Percentiles rank a stretch among this genome's conserved stretches.
Conservation (phyloP, 345 rosid genomes). For the Clausena lansium region DNA sequence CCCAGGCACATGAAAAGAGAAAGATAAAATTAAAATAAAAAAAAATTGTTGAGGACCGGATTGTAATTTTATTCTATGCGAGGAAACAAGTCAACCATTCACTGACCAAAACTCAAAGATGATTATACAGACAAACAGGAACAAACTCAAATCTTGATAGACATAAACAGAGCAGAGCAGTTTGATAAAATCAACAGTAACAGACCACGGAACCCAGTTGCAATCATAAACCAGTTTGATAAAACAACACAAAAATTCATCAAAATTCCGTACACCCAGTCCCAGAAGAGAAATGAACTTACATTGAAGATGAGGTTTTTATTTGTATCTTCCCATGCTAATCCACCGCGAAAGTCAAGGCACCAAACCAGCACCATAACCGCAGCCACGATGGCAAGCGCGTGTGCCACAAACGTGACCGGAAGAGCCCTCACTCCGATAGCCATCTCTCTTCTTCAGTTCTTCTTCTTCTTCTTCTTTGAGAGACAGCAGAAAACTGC, state of each 20-base stretch:
- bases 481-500: not conserved
- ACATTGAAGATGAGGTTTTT: slow-evolving; percentile 94
- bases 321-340: slow-evolving; percentile 87
- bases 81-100: not conserved
- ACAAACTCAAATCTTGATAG: not conserved
- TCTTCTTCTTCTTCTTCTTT: slow-evolving; percentile 13
- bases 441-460: slow-evolving; percentile 33
- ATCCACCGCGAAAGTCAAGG: slow-evolving; percentile 70
- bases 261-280: not conserved
- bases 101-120: not conserved
- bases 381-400: slow-evolving; percentile 53
- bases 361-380: slow-evolving; percentile 81
- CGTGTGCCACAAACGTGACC: slow-evolving; percentile 60
- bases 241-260: not conserved
- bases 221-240: not conserved
- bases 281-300: slow-evolving; percentile 12
- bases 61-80: not conserved
- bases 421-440: slow-evolving; percentile 48
- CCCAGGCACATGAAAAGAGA: not conserved
- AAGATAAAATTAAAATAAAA: not conserved
- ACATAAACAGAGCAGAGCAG: not conserved
- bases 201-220: not conserved
- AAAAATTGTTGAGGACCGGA: not conserved
- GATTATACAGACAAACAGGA: not conserved
- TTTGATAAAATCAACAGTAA: not conserved